Conservation (phyloP, 768 basidiomycete species). For the Hysterangium stoloniferum region DNA sequence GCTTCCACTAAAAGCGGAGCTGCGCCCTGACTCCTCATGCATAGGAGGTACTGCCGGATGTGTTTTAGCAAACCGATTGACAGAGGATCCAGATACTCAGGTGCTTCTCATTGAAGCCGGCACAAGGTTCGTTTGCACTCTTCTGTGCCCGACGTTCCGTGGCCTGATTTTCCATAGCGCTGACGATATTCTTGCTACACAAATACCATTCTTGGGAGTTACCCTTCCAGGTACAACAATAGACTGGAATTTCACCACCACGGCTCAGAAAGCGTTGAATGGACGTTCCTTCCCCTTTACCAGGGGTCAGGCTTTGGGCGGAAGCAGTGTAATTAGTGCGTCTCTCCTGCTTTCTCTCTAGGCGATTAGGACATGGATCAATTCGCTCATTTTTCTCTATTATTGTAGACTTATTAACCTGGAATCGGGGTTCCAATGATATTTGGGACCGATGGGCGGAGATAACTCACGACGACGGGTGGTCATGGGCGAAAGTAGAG, state of each 20-base stretch:
- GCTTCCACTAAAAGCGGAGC: neutral
- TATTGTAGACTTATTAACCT: too few relatives aligned
- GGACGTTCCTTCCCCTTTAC: neutral
- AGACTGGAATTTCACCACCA: slow-evolving; percentile 11
- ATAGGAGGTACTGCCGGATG: slow-evolving; percentile 38
- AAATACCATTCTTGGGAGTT: neutral
- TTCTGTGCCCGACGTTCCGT: neutral
- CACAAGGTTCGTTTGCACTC: slow-evolving; percentile 16
- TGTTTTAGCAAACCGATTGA: slow-evolving; percentile 36
- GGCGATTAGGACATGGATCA: too few relatives aligned
- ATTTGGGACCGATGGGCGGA: too few relatives aligned
- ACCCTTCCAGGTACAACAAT: neutral
- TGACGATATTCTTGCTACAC: too few relatives aligned
- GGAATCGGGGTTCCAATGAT: too few relatives aligned
- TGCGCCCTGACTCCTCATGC: neutral
- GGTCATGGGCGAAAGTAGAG: too few relatives aligned
- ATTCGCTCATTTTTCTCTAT: too few relatives aligned
- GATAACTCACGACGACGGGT: too few relatives aligned
- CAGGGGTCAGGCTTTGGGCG: slow-evolving; percentile 9
- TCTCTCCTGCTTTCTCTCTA: too few relatives aligned
- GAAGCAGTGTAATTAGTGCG: slow-evolving; percentile 8
- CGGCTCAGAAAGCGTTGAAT: neutral
- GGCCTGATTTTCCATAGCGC: neutral
- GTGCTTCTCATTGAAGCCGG: slow-evolving; percentile 38
- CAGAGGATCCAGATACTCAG: slow-evolving; percentile 27